Evolutionary conservation across 768 basidiomycete species (phyloP).

Genomic region (Trametes meyenii): DNA sequence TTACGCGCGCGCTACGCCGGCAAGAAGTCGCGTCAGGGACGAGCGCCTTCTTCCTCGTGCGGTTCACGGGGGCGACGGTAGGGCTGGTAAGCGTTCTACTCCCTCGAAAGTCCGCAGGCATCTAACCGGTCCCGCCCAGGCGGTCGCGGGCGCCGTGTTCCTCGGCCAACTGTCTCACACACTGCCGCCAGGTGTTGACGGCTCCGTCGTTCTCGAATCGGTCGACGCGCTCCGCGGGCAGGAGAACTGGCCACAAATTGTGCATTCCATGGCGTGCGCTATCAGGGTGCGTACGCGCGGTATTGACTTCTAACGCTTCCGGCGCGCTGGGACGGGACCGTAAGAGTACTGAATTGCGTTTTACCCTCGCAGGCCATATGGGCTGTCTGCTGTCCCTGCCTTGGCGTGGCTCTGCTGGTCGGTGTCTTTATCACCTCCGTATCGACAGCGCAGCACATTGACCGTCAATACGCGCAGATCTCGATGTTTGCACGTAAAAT

Average conservation of each 20-base stretch:
- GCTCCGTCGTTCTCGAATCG: conserved; percentile 53
- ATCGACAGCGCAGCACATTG: neutral
- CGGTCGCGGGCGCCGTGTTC: conserved; percentile 77
- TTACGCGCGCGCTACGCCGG: conserved; percentile 64
- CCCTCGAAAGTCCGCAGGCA: conserved; percentile 5
- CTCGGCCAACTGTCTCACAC: conserved; percentile 51
- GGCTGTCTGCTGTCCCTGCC: conserved; percentile 70
- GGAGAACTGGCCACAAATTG: conserved; percentile 47
- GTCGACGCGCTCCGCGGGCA: conserved; percentile 50
- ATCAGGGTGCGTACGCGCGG: conserved; percentile 51
- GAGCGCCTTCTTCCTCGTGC: conserved; percentile 84
- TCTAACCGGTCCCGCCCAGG: conserved; percentile 42
- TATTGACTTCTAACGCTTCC: neutral
- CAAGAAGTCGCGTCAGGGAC: conserved; percentile 77
- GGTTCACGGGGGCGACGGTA: conserved; percentile 84
- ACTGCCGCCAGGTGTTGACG: conserved; percentile 51
- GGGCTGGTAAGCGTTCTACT: conserved; percentile 59
- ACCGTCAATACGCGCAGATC: conserved; percentile 27
- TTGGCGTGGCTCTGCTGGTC: conserved; percentile 68
- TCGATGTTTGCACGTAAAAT: conserved; percentile 33
- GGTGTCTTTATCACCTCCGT: conserved; percentile 28
- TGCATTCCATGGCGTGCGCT: conserved; percentile 59
- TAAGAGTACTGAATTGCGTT: conserved; percentile 3
- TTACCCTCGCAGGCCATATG: conserved; percentile 58
- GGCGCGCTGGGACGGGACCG: neutral